phyloP scores from a whole-genome alignment of 352 stramenopile genomes.

The Phytophthora fragariae region DNA sequence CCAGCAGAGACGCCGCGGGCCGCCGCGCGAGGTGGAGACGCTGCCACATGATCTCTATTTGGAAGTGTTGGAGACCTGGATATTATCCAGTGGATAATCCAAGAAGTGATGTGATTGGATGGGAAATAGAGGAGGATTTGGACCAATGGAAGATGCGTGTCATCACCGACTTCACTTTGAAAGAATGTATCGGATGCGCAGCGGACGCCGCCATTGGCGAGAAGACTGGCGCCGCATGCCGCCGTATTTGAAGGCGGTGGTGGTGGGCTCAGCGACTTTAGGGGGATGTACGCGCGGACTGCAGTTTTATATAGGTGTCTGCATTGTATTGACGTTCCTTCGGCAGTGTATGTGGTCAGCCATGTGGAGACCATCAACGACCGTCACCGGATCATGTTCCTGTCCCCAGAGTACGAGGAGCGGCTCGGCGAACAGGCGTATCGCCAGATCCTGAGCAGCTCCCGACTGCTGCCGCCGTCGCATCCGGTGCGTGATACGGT shows the following conservation, averaged over 20 bases:
- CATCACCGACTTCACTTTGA: slow-evolving; percentile 8
- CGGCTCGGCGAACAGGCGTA: slow-evolving; percentile 59
- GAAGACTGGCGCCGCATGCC: slow-evolving; percentile 50
- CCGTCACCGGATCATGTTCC: slow-evolving; percentile 68
- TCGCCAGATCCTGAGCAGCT: slow-evolving; percentile 52
- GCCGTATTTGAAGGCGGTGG: slow-evolving; percentile 43
- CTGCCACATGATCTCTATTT: slow-evolving; percentile 32
- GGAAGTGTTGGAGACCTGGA: slow-evolving; percentile 11
- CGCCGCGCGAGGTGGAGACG: slow-evolving; percentile 26
- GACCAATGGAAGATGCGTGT: slow-evolving; percentile 14
- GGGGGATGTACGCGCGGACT: slow-evolving; percentile 35
- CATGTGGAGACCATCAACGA: slow-evolving; percentile 74
- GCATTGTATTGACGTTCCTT: too few species aligned
- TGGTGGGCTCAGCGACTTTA: slow-evolving; percentile 34
- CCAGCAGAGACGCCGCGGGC: slow-evolving; percentile 11
- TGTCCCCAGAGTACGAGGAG: slow-evolving; percentile 61
- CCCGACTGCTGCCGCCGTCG: slow-evolving; percentile 50
- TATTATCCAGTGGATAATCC: neutral
- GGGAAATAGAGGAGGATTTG: slow-evolving; percentile 3
- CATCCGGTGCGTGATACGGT: slow-evolving; percentile 46
- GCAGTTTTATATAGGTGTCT: neutral
- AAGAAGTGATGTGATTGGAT: neutral
- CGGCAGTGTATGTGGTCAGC: slow-evolving; percentile 40
- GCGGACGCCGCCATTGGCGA: slow-evolving; percentile 11
- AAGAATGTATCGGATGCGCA: neutral